phyloP scores from a whole-genome alignment of 768 basidiomycete species.

The Phaffia tasmanica region DNA sequence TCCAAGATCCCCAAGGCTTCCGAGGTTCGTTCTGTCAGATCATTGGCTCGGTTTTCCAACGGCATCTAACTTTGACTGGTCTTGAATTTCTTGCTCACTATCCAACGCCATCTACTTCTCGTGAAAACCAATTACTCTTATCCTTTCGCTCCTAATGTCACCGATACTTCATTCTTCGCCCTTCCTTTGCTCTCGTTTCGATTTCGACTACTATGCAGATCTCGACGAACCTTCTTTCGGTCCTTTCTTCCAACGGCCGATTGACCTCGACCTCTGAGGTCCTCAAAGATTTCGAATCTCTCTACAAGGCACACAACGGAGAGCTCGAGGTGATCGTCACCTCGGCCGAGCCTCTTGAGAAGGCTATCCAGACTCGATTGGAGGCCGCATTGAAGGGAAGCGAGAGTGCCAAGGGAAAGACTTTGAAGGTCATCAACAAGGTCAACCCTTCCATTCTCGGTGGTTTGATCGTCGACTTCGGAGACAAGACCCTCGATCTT shows the following conservation, averaged over 20 bases:
- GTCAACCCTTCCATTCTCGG: conserved; percentile 86
- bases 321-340: conserved; percentile 89
- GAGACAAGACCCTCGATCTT: conserved; percentile 95
- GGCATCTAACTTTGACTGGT: background rate
- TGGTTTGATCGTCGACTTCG: conserved; percentile 89
- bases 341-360: conserved; percentile 68
- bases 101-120: conserved; percentile 2
- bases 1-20: conserved; percentile 42
- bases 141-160: background rate
- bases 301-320: conserved; percentile 78
- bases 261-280: conserved; percentile 72
- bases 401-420: conserved; percentile 76
- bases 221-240: conserved; percentile 79
- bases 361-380: conserved; percentile 61
- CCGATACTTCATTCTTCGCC: background rate
- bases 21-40: conserved; percentile 30
- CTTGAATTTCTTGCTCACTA: background rate
- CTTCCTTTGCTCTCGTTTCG: background rate
- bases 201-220: conserved; percentile 35
- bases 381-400: conserved; percentile 78
- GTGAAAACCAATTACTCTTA: background rate
- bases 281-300: conserved; percentile 80
- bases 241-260: conserved; percentile 88
- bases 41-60: no score
- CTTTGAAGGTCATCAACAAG: conserved; percentile 83